A percentile compares a stretch with the other conserved stretches of the same genome.
Evolutionary conservation across 305 asterid species (phyloP).

Genomic region (Fraxinus albicans): DNA sequence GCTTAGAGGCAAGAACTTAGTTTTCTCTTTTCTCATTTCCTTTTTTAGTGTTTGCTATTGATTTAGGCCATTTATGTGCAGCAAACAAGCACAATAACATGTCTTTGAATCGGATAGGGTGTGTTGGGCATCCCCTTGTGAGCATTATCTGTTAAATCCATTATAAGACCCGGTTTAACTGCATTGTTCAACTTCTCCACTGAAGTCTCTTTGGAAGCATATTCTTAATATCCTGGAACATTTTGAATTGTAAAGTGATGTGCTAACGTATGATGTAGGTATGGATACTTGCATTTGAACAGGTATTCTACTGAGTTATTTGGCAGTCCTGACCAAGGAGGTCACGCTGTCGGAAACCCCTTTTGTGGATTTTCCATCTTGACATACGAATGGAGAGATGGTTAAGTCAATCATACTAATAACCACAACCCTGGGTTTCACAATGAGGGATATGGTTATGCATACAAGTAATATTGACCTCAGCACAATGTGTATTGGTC

Average conservation of each 20-base stretch:
- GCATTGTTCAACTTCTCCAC: not conserved
- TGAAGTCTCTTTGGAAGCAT: not conserved
- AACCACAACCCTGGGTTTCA: not conserved
- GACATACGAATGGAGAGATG: not conserved
- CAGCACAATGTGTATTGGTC: constrained; percentile 2
- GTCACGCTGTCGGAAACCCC: not conserved
- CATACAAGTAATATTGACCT: constrained; percentile 1
- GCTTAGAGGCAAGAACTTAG: constrained; percentile 72
- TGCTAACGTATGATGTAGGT: not conserved
- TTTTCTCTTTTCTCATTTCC: not conserved
- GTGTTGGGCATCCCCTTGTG: not conserved
- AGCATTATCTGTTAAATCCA: not conserved
- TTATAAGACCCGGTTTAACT: not conserved
- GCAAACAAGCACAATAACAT: not conserved
- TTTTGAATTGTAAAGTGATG: constrained; percentile 9
- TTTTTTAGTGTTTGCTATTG: constrained; percentile 18
- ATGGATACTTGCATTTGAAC: not conserved
- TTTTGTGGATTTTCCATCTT: not conserved
- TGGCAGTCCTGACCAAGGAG: constrained; percentile 3
- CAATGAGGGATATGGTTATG: not conserved
- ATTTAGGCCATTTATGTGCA: constrained; percentile 12
- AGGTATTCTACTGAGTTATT: constrained; percentile 5
- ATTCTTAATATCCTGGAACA: not conserved
- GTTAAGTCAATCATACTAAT: constrained; percentile 13
- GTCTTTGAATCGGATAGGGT: not conserved